Evolutionary conservation across 768 basidiomycete genomes (phyloP), one percentile per base, ranked within the genome.

Genomic region (Omphalotus guepiniiformis): DNA sequence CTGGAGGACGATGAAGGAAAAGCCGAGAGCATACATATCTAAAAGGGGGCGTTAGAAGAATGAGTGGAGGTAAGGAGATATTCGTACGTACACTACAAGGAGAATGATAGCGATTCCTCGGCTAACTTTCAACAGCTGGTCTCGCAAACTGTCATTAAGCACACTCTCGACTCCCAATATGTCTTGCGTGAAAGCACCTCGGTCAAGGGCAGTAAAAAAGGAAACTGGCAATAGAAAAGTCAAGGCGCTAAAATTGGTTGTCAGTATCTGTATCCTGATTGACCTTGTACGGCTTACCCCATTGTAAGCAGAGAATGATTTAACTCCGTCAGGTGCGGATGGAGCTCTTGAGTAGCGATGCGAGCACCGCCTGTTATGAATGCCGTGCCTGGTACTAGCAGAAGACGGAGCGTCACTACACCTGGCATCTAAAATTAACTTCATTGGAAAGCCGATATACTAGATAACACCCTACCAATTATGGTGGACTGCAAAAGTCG

Each of bases 401-500:
- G 63, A 2, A 75, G 57, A 43, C 74, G 72, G 11, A 76, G 58
- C 7, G 76, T 52, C 8, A 74, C 61, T 7, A 76, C 74, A 22
- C 74, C 74, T 50, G 32, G 21, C 6, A n/a, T 3, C n/a, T 19
- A 12, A 65, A 43, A 22, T 4, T 6, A 18, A 28, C 19, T 12
- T 25, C 25, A 13, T 18, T 13, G 11, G 6, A 28, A 2, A 16
- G 16, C n/a, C n/a, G 13, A 19, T 18, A 19, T 21, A 26, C 15
- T 26, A n/a, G n/a, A n/a, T n/a, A n/a, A 23, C 13, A 35, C 49
- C n/a, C 16, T 44, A 67, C 69, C 75, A 6, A 68, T 59, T 40
- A 76, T 67, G 0, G 74, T 75, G 0, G 74, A 67, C 51, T 78
- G 76, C 22, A 75, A 50, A 6, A 78, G 58, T 27, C 67, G 64